Base-by-base conservation (phyloP, 2,329 filamentous ascomycete species). In the Zopfia rhizophila region DNA sequence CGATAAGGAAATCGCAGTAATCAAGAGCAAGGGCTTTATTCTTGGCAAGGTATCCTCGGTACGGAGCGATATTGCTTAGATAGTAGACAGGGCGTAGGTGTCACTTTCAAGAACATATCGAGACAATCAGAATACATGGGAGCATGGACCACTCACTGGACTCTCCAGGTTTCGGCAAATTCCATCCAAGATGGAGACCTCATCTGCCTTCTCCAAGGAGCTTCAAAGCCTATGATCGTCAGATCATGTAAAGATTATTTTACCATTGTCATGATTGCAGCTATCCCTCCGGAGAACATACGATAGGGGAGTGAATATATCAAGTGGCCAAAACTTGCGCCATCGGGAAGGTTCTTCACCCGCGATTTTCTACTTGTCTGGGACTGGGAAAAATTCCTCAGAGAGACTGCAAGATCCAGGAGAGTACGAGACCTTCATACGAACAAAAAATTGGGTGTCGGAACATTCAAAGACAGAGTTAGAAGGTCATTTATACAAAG, bases 1-100 rank as follows among this genome's bases (percentile, higher is more conserved):
- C 14, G 25, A 49, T 35, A 30, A 13, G 13, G 51, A 53, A 31
- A 43, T 32, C 18, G 51, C 35, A 32, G 40, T 47, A 35, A 36
- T 59, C 21, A 42, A 41, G 22, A 38, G 45, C 27, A 48, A 46
- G 32, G 42, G 50, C 23, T 44, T 13, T 27, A 38, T 58, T 46
- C 41, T 58, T 38, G 50, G 53, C 18, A 44, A 43, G 21, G 40
- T 56, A 1, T 28, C 25, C 24, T 44, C 19, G 16, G 38, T 55
- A 18, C 4, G 17, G 2, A 22, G 12, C 4, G n/a, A 41, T 10
- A 45, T 24, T 16, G 31, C 6, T 19, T 30, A 29, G 41, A 25
- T 24, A 33, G 48, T 13, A 33, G 38, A 16, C 35, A 49, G 16
- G 17, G 24, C 8, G 30, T 51, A 14, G 22, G 39, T 23, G 36